Evolutionary conservation across 441 rosid genomes (phyloP).

Genomic region (Hura crepitans): DNA sequence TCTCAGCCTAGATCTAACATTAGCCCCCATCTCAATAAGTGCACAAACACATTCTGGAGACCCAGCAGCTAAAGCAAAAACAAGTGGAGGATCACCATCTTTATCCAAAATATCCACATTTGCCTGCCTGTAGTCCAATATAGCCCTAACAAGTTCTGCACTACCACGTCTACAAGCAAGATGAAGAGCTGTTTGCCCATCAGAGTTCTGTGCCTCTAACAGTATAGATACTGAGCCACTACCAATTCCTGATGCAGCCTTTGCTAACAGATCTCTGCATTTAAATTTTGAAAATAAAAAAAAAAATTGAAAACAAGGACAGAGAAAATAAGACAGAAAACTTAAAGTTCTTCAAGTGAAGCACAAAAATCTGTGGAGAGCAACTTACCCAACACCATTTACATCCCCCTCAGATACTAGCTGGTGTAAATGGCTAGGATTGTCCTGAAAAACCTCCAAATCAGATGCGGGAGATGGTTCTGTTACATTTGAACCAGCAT

Average conservation of each 20-base stretch:
- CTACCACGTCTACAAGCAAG: constrained; percentile 98
- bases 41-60: constrained; percentile 92
- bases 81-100: constrained; percentile 99
- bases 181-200: constrained; percentile 96
- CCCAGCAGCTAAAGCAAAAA: constrained; percentile 98
- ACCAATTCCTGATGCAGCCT: constrained; percentile 57
- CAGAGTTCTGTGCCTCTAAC: constrained; percentile 82
- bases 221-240: constrained; percentile 47
- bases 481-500: constrained; percentile 49
- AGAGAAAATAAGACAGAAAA: constrained; percentile 13
- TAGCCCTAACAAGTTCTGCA: constrained; percentile 76
- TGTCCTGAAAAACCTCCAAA: constrained; percentile 49
- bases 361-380: neutral
- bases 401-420: constrained; percentile 77
- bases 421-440: constrained; percentile 61
- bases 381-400: constrained; percentile 74
- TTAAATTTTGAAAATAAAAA: constrained; percentile 11
- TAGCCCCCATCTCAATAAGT: constrained; percentile 74
- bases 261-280: constrained; percentile 69
- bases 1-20: constrained; percentile 80
- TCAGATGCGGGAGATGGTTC: constrained; percentile 48
- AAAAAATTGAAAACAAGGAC: neutral
- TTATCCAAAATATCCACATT: constrained; percentile 85
- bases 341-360: too few species aligned
- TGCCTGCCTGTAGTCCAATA: constrained; percentile 65